Base-by-base conservation (phyloP, 345 rosid genomes). In the Lepidium aucheri region DNA sequence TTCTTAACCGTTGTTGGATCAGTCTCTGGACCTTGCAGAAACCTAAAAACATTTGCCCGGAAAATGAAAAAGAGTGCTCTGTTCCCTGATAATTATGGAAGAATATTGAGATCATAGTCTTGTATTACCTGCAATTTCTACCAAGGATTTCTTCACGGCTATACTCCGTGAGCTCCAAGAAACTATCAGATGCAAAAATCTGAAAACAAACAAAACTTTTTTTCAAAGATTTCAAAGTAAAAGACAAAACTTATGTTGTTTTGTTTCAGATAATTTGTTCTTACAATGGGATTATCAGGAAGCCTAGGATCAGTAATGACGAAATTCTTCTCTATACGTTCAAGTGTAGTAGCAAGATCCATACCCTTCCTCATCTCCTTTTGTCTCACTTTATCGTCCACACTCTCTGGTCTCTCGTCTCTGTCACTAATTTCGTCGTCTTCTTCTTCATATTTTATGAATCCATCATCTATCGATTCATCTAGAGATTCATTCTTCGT, bases 161-260 rank as follows among this genome's bases (percentile, higher is more conserved):
- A 71, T 90, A 93, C 74, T 90, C 98, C 24, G 98, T 90, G 72
- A 93, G 84, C 86, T 93, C 97, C 78, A 93, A 76, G 82, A 93
- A 93, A 80, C 98, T 90, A 75, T 93, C 98, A 40, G 98, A 93
- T 26, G 98, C 98, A 54, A 93, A 93, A 56, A 93, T 93, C 98
- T 93, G 83, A 60, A 75, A 76, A 45, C 16, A 63, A 58, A 53
- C n/a, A 39, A 59, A 12, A 40, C 26, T 0, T 3, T 30, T 32
- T 72, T 20, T 72, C 22, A 73, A 8, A 65, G 65, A 36, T 39
- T 3, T 1, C 45, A 69, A 9, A n/a, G n/a, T 40, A 20, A 35
- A 65, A 28, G 8, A 8, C 9, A 68, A 26, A 3, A 17, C 1
- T 6, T 24, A 44, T 4, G 14, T 39, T 14, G 4, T 14, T 7